Conservation (phyloP, 2,329 filamentous ascomycete species). For the Scedosporium boydii region DNA sequence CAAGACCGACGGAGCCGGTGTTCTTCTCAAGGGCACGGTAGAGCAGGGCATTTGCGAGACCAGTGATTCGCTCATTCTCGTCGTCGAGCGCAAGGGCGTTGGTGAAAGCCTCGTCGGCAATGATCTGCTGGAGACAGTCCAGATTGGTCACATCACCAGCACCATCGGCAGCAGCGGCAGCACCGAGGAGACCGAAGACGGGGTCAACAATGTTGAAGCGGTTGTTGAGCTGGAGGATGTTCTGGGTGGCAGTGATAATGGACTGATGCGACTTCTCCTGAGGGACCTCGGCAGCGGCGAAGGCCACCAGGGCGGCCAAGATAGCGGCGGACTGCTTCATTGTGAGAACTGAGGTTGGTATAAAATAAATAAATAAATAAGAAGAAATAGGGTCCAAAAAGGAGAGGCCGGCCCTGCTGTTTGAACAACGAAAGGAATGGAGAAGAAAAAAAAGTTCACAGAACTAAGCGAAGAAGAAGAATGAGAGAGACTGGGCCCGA, state of each 20-base stretch:
- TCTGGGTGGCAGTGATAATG: constrained; percentile 30
- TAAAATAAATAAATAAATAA: neutral
- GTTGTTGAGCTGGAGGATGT: constrained; percentile 33
- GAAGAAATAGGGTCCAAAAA: constrained; percentile 7
- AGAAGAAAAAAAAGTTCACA: constrained; percentile 11
- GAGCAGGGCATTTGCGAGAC: constrained; percentile 38
- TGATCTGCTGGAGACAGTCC: constrained; percentile 28
- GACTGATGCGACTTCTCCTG: constrained; percentile 43
- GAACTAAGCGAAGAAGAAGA: constrained; percentile 13
- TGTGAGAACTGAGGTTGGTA: neutral
- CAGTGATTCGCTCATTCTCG: constrained; percentile 21
- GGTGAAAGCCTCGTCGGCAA: constrained; percentile 44
- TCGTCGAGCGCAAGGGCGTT: constrained; percentile 39
- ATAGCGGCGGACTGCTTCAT: constrained; percentile 12
- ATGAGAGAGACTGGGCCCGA: neutral
- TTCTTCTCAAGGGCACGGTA: constrained; percentile 39
- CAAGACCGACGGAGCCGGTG: constrained; percentile 28
- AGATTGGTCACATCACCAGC: constrained; percentile 21
- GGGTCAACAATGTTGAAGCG: constrained; percentile 36
- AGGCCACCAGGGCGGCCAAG: constrained; percentile 8
- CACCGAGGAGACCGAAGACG: constrained; percentile 41
- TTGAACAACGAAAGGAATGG: constrained; percentile 8
- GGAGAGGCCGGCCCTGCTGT: constrained; percentile 12
- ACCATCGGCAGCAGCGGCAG: constrained; percentile 34
- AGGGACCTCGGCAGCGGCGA: constrained; percentile 29